These are phyloP conservation scores for Diplodia scrobiculata DNA, from an alignment of 2,329 filamentous ascomycete genomes.

Conservation along the genomic window DNA sequence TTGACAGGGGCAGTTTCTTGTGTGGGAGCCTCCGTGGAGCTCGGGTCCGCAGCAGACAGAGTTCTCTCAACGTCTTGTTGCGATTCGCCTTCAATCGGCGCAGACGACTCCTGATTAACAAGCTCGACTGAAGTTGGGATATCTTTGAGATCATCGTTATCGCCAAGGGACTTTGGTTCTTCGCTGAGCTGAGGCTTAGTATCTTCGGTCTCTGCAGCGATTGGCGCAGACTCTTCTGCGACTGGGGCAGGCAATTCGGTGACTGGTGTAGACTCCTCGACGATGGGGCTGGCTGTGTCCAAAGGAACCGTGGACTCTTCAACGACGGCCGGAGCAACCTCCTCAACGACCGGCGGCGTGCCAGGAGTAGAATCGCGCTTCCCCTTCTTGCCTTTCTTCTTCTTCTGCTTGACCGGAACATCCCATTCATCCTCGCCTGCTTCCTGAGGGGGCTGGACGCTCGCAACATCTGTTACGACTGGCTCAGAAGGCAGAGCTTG, in stretches of 20 bases:
- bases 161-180: not conserved
- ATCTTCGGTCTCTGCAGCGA: not conserved
- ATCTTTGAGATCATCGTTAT: not conserved
- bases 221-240: not conserved
- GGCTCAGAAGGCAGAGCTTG: not conserved
- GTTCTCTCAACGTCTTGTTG: not conserved
- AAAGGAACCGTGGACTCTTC: not conserved
- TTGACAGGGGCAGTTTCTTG: not conserved
- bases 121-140: not conserved
- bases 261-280: not conserved
- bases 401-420: constrained; percentile 24
- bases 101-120: not conserved
- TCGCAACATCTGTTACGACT: not conserved
- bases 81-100: not conserved
- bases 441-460: constrained; percentile 25
- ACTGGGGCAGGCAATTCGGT: not conserved
- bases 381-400: constrained; percentile 36
- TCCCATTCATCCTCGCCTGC: constrained; percentile 28
- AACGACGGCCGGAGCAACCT: not conserved
- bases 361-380: constrained; percentile 27
- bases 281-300: not conserved
- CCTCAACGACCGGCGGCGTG: not conserved
- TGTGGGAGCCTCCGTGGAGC: not conserved
- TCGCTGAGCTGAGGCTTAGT: not conserved
- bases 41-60: not conserved